Conservation (phyloP, 2,329 filamentous ascomycete species). For the Xylaria multiplex region DNA sequence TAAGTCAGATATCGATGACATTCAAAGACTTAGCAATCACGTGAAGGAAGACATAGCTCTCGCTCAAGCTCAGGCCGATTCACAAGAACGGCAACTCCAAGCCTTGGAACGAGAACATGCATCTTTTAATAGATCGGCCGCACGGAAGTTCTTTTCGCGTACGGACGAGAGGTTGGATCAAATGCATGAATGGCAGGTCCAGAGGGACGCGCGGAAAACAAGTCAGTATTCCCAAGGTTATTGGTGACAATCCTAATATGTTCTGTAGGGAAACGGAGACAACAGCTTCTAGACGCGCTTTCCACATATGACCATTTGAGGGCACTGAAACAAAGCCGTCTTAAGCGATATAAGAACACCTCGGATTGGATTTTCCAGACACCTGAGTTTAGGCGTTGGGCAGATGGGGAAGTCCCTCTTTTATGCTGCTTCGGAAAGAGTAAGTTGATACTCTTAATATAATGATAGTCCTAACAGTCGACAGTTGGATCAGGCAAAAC, state of each 20-base stretch:
- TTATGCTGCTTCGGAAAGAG: slow-evolving; percentile 29
- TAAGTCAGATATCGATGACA: no score
- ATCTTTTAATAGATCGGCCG: not conserved
- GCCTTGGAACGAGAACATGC: no score
- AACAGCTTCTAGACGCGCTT: slow-evolving; percentile 45
- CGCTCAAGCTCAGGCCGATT: no score
- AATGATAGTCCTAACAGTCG: not conserved
- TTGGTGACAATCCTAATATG: not conserved
- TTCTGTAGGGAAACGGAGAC: slow-evolving; percentile 22
- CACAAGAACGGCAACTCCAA: no score
- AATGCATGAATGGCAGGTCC: not conserved
- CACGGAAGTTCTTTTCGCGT: not conserved
- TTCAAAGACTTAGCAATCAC: no score
- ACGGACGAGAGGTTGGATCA: not conserved
- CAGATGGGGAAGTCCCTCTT: not conserved
- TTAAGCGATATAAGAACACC: slow-evolving; percentile 45
- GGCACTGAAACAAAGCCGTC: slow-evolving; percentile 44
- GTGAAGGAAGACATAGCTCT: no score
- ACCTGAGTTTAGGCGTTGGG: slow-evolving; percentile 38
- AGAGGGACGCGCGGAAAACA: not conserved
- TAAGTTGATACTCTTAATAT: slow-evolving; percentile 5
- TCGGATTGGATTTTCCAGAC: slow-evolving; percentile 34
- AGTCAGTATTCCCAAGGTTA: not conserved
- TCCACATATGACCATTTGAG: slow-evolving; percentile 44
- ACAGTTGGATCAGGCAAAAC: slow-evolving; percentile 28